Percentiles rank a stretch among this genome's conserved stretches.
Evolutionary conservation across 2,329 filamentous ascomycete genomes (phyloP).

Genomic region (Microsporum ferrugineum): DNA sequence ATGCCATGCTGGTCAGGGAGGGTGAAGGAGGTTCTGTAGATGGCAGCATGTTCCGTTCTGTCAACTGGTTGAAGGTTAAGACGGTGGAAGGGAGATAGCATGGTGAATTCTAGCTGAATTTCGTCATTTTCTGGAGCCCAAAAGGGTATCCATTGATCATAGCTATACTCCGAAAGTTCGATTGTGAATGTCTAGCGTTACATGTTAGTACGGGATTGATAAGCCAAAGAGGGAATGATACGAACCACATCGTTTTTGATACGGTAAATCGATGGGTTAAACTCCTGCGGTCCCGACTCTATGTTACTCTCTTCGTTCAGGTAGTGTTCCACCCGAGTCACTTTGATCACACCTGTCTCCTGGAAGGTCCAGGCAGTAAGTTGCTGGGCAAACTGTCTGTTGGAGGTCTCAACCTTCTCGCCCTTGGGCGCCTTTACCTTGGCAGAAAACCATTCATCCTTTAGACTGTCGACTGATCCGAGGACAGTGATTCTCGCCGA

Average conservation of each 20-base stretch:
- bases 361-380: conserved; percentile 94
- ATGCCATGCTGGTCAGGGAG: conserved; percentile 96
- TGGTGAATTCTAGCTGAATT: conserved; percentile 92
- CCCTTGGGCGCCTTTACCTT: conserved; percentile 51
- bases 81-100: conserved; percentile 96
- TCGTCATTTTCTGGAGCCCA: conserved; percentile 56
- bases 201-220: background rate
- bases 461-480: conserved; percentile 74
- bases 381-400: conserved; percentile 74
- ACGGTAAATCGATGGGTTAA: conserved; percentile 79
- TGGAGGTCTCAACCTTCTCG: conserved; percentile 55
- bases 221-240: conserved; percentile 21
- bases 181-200: conserved; percentile 62
- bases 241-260: conserved; percentile 94
- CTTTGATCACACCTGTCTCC: conserved; percentile 78
- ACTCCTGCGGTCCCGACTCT: conserved; percentile 42
- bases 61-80: conserved; percentile 53
- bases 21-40: conserved; percentile 65
- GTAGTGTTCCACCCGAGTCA: conserved; percentile 72
- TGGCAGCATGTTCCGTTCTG: conserved; percentile 54
- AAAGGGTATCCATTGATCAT: conserved; percentile 66
- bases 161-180: conserved; percentile 73
- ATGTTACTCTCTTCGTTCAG: conserved; percentile 43
- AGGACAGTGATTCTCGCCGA: conserved; percentile 79
- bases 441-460: conserved; percentile 79